Evolutionary conservation across 2,329 filamentous ascomycete genomes (phyloP).

Genomic region (Colletotrichum acutatum): DNA sequence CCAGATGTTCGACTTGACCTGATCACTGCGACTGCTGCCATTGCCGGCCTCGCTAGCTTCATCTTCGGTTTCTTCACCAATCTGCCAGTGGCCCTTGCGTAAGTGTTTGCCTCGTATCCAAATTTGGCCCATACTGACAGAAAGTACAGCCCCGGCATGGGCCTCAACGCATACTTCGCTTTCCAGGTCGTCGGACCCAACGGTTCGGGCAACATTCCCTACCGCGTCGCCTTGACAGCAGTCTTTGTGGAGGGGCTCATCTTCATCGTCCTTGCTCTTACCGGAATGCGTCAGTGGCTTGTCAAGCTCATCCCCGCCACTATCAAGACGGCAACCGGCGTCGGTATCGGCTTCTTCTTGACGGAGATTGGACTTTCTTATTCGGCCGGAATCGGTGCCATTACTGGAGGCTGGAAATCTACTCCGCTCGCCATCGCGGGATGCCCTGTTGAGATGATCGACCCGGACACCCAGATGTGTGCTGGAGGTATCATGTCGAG

Average conservation of each 20-base stretch:
- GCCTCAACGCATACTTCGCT: conserved; percentile 74
- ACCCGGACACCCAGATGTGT: conserved; percentile 61
- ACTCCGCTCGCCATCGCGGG: conserved; percentile 84
- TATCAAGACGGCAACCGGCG: conserved; percentile 73
- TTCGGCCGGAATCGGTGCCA: conserved; percentile 82
- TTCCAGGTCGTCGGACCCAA: conserved; percentile 74
- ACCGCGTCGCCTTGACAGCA: conserved; percentile 70
- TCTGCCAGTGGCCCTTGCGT: conserved; percentile 81
- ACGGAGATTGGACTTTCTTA: conserved; percentile 78
- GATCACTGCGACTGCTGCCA: conserved; percentile 85
- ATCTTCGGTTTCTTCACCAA: conserved; percentile 85
- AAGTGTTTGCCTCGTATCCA: conserved; percentile 46
- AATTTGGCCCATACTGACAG: conserved; percentile 20
- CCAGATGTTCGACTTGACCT: conserved; percentile 77
- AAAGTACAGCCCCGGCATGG: conserved; percentile 70
- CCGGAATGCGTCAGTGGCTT: conserved; percentile 79
- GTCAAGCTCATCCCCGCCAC: conserved; percentile 73
- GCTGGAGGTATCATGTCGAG: conserved; percentile 77
- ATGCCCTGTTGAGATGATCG: conserved; percentile 68
- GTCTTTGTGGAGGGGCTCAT: conserved; percentile 74
- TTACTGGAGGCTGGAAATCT: conserved; percentile 72
- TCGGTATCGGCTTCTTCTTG: conserved; percentile 73
- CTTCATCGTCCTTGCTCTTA: conserved; percentile 71
- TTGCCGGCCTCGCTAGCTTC: conserved; percentile 79
- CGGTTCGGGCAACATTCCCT: conserved; percentile 66